A percentile compares a stretch with the other conserved stretches of the same genome.
Conservation (phyloP, 148 eudicot genomes). For the Limonium bicolor region DNA sequence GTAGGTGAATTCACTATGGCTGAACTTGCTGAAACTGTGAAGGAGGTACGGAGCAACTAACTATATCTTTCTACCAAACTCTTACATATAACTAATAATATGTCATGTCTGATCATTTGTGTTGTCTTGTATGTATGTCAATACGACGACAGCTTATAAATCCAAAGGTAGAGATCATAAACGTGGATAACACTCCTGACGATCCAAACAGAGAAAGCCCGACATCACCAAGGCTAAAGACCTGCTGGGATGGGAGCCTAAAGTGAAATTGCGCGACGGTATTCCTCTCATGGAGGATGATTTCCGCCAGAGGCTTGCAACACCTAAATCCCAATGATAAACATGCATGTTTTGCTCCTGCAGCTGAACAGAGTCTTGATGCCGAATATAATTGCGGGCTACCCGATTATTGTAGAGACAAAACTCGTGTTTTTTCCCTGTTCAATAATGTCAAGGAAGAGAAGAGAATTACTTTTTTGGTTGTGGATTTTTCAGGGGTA, state of each 20-base stretch:
- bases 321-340: too few relatives aligned
- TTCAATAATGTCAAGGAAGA: too few relatives aligned
- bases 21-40: slow-evolving; percentile 91
- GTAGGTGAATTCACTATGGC: slow-evolving; percentile 96
- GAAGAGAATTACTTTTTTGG: too few relatives aligned
- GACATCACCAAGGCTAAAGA: slow-evolving; percentile 72
- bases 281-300: slow-evolving; percentile 90
- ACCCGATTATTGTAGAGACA: too few relatives aligned
- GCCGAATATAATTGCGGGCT: too few relatives aligned
- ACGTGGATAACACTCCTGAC: slow-evolving; percentile 76
- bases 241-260: slow-evolving; percentile 85
- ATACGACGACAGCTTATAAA: slow-evolving; percentile 40
- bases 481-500: too few relatives aligned
- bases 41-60: slow-evolving; percentile 38
- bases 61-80: background rate
- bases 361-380: too few relatives aligned
- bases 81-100: background rate
- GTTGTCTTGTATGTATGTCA: background rate
- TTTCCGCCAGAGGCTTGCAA: slow-evolving; percentile 67
- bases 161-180: slow-evolving; percentile 45
- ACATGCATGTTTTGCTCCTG: too few relatives aligned
- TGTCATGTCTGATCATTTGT: background rate
- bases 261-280: slow-evolving; percentile 59
- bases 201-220: slow-evolving; percentile 89
- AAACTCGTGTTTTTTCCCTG: too few relatives aligned